Conservation (phyloP, 768 basidiomycete species). For the Calvatia gigantea region DNA sequence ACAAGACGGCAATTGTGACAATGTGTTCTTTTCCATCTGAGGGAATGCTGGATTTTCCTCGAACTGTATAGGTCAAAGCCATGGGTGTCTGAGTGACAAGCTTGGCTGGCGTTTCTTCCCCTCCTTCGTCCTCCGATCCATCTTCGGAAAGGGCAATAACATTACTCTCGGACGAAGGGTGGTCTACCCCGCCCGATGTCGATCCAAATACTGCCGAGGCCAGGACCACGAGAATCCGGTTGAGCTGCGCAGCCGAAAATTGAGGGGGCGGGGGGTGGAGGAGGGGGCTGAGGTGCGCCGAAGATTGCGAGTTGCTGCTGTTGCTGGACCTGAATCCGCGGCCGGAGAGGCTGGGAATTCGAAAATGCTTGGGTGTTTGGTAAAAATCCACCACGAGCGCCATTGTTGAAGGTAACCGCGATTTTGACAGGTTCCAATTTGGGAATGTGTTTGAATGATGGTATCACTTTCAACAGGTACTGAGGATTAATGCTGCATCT, state of each 20-base stretch:
- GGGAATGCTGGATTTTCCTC: slow-evolving; percentile 46
- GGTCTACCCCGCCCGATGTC: not conserved
- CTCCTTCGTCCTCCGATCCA: not conserved
- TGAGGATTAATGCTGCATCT: slow-evolving; percentile 45
- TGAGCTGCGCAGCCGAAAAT: not conserved
- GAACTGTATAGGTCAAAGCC: slow-evolving; percentile 48
- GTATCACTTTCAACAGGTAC: slow-evolving; percentile 42
- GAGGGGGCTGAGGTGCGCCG: not conserved
- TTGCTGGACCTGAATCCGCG: too few species aligned
- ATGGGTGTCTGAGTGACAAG: slow-evolving; percentile 51
- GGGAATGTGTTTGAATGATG: slow-evolving; percentile 30
- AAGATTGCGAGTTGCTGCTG: slow-evolving; percentile 16
- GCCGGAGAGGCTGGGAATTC: too few species aligned
- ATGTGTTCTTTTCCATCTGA: slow-evolving; percentile 54
- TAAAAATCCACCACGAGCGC: not conserved
- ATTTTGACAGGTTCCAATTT: slow-evolving; percentile 30
- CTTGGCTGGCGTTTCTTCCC: slow-evolving; percentile 25
- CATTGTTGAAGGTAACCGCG: slow-evolving; percentile 9
- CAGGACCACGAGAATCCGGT: not conserved
- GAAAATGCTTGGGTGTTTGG: too few species aligned
- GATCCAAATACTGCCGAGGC: not conserved
- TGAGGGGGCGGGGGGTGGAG: not conserved
- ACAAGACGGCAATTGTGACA: slow-evolving; percentile 46
- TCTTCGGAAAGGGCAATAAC: not conserved
- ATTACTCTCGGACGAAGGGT: not conserved